Percentiles rank a stretch among this genome's conserved stretches.
These are phyloP conservation scores for Ogataea siamensis DNA, from an alignment of 805 yeast species.

Conservation along the genomic window DNA sequence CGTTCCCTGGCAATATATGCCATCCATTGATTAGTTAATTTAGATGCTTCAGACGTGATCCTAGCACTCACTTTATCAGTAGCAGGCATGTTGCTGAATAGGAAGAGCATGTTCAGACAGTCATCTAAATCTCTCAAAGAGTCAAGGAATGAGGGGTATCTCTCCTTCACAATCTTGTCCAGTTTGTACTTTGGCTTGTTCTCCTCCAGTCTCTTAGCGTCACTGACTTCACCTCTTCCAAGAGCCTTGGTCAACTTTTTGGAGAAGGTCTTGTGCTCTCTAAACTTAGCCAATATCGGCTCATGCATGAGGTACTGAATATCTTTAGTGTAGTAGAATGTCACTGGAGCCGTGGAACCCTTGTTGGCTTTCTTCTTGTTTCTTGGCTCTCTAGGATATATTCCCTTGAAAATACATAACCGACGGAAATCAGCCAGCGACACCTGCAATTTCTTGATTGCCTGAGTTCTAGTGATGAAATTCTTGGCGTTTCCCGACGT, in stretches of 20 bases:
- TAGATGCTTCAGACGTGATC: conserved; percentile 84
- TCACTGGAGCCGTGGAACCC: conserved; percentile 95
- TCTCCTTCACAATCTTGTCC: conserved; percentile 88
- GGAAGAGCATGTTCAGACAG: conserved; percentile 89
- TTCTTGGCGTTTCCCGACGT: conserved; percentile 87
- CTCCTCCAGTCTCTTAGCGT: conserved; percentile 81
- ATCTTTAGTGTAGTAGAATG: conserved; percentile 91
- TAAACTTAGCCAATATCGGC: conserved; percentile 84
- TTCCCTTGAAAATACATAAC: conserved; percentile 95
- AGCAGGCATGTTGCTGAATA: conserved; percentile 94
- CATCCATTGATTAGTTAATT: conserved; percentile 89
- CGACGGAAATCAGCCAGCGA: conserved; percentile 96
- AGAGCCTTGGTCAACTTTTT: conserved; percentile 85
- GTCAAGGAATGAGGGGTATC: conserved; percentile 92
- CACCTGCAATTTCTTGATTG: conserved; percentile 86
- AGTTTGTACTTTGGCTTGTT: conserved; percentile 81
- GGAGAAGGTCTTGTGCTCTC: conserved; percentile 94
- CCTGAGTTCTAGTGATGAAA: conserved; percentile 92
- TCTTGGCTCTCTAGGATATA: conserved; percentile 94
- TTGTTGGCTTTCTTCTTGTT: conserved; percentile 95
- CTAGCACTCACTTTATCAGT: conserved; percentile 76
- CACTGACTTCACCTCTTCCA: conserved; percentile 86
- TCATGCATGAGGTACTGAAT: conserved; percentile 94
- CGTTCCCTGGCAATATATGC: conserved; percentile 89
- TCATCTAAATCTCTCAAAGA: conserved; percentile 94